phyloP scores from a whole-genome alignment of 2,329 filamentous ascomycete genomes.

The Aspergillus tubingensis region DNA sequence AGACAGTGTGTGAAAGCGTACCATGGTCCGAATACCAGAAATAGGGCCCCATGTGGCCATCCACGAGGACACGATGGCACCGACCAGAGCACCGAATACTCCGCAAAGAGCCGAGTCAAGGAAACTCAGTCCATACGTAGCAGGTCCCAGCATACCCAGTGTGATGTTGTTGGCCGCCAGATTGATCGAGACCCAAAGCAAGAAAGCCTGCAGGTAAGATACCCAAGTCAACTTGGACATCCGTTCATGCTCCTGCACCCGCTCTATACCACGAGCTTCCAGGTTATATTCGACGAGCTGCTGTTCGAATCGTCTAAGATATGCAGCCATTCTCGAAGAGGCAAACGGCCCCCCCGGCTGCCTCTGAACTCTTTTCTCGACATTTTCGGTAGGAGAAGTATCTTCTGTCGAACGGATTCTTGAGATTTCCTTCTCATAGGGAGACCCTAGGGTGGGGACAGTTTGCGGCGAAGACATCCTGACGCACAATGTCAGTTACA shows the following conservation, averaged over 20 bases:
- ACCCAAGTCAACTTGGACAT: conserved; percentile 53
- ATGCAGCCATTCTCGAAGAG: conserved; percentile 31
- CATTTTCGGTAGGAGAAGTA: conserved; percentile 19
- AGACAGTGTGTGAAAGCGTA: conserved; percentile 25
- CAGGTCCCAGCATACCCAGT: conserved; percentile 63
- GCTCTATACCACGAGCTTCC: conserved; percentile 62
- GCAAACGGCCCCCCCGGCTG: conserved; percentile 16
- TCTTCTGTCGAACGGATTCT: conserved; percentile 16
- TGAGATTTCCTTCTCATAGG: conserved; percentile 25
- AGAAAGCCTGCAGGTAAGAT: conserved; percentile 58
- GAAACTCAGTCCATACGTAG: conserved; percentile 61
- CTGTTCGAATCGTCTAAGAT: conserved; percentile 41
- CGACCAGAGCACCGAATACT: conserved; percentile 59
- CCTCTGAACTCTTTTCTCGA: conserved; percentile 17
- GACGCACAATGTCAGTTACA: conserved; percentile 25
- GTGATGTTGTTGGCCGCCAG: conserved; percentile 65
- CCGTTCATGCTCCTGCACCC: conserved; percentile 58
- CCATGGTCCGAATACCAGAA: conserved; percentile 64
- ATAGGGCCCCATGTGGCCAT: conserved; percentile 63
- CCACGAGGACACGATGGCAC: conserved; percentile 59
- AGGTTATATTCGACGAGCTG: conserved; percentile 49
- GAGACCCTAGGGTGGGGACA: conserved; percentile 31
- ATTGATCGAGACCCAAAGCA: conserved; percentile 65
- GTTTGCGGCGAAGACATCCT: conserved; percentile 37
- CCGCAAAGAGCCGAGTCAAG: conserved; percentile 58